phyloP scores from a whole-genome alignment of 2,329 filamentous ascomycete species.

The Celoporthe dispersa region DNA sequence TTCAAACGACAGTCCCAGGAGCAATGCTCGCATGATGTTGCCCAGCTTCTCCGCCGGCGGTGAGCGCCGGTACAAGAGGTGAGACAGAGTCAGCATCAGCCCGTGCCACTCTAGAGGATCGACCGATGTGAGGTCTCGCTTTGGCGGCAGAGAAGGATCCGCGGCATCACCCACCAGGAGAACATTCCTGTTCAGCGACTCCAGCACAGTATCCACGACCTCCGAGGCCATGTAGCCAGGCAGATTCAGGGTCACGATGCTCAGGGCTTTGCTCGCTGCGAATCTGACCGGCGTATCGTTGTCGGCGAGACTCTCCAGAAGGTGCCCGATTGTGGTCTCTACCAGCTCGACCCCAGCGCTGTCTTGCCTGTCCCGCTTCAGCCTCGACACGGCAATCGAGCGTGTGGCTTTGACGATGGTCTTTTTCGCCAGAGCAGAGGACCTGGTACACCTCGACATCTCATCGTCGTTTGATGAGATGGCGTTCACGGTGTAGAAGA shows the following conservation, averaged over 20 bases:
- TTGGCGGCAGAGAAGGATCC: constrained; percentile 40
- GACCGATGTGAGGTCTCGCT: constrained; percentile 72
- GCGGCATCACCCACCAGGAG: constrained; percentile 52
- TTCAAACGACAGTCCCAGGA: constrained; percentile 85
- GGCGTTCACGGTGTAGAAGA: constrained; percentile 68
- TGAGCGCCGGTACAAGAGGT: constrained; percentile 83
- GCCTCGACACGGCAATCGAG: constrained; percentile 69
- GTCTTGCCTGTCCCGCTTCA: constrained; percentile 55
- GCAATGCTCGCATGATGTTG: constrained; percentile 74
- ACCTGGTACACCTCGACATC: constrained; percentile 59
- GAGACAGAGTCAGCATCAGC: constrained; percentile 82
- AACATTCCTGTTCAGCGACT: constrained; percentile 65
- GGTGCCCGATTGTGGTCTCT: constrained; percentile 80
- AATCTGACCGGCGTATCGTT: constrained; percentile 90
- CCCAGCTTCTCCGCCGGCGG: constrained; percentile 72
- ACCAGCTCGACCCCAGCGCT: constrained; percentile 59
- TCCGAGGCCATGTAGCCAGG: constrained; percentile 81
- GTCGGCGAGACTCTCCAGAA: constrained; percentile 79
- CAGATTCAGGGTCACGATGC: constrained; percentile 81
- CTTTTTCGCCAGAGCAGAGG: constrained; percentile 81
- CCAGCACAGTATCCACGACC: constrained; percentile 84
- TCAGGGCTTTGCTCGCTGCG: constrained; percentile 90
- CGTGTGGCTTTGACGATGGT: constrained; percentile 83
- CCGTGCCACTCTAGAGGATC: constrained; percentile 91
- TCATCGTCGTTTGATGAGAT: constrained; percentile 48